Percentiles rank a stretch among this genome's conserved stretches.
Evolutionary conservation across 371 early-diverging fungal genomes (phyloP).

Genomic region (Mortierella sp.): DNA sequence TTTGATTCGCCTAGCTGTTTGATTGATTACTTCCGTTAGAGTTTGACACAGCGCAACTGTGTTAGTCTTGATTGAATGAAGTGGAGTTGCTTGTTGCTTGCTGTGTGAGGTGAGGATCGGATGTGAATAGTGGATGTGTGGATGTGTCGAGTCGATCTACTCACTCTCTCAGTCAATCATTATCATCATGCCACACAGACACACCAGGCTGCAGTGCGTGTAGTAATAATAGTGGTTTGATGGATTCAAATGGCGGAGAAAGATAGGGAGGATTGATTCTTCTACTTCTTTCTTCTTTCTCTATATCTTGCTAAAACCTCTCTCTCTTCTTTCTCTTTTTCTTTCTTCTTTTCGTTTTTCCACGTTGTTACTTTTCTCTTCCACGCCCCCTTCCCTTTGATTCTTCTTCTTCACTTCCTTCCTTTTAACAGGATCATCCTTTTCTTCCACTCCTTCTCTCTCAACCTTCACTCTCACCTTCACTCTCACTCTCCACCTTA

Average conservation of each 20-base stretch:
- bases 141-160: not conserved
- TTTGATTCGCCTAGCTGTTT: too few species aligned
- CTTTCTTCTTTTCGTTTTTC: not conserved
- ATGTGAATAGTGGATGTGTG: not conserved
- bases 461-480: not conserved
- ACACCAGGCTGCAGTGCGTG: not conserved
- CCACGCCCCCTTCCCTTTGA: not conserved
- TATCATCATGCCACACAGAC: too few species aligned
- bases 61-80: not conserved
- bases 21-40: not conserved
- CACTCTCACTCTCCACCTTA: not conserved
- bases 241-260: not conserved
- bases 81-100: too few species aligned
- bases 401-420: not conserved
- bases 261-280: not conserved
- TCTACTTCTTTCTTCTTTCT: not conserved
- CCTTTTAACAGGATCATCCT: slow-evolving; percentile 4
- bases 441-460: not conserved
- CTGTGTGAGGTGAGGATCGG: not conserved
- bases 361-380: not conserved
- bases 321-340: not conserved
- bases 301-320: too few species aligned
- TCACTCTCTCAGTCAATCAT: too few species aligned
- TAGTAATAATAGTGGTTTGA: not conserved
- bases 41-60: not conserved